These are phyloP conservation scores for Nicotiana attenuata DNA, from an alignment of 257 asterid species.

Conservation along the genomic window DNA sequence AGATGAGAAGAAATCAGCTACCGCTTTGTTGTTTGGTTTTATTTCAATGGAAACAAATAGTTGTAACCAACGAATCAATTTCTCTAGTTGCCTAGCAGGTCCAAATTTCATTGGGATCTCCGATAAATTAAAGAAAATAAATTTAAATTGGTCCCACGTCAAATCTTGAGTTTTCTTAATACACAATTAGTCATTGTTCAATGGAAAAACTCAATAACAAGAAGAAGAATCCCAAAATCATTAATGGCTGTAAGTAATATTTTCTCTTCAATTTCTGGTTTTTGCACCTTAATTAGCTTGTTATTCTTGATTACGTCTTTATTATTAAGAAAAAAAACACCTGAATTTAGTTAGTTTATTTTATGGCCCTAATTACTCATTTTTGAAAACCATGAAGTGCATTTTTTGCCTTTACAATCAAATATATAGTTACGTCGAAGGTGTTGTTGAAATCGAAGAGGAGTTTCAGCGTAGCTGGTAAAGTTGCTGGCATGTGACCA, in stretches of 20 bases:
- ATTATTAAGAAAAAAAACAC: not conserved
- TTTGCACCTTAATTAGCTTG: not conserved
- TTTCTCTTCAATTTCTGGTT: not conserved
- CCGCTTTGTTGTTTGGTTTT: too few relatives aligned
- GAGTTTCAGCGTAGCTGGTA: too few relatives aligned
- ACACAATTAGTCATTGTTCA: not conserved
- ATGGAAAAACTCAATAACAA: not conserved
- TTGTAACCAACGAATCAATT: not conserved
- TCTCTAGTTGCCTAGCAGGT: not conserved
- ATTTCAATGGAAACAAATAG: not conserved
- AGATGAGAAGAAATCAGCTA: too few relatives aligned
- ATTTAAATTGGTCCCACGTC: not conserved
- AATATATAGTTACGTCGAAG: too few relatives aligned
- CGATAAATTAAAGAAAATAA: not conserved
- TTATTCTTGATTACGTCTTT: not conserved
- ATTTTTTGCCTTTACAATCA: too few relatives aligned
- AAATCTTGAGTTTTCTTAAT: not conserved
- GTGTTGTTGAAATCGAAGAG: too few relatives aligned
- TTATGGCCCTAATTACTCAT: not conserved
- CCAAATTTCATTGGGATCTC: not conserved
- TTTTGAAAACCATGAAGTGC: too few relatives aligned
- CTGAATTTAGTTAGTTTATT: not conserved
- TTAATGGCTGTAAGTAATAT: constrained; percentile 5
- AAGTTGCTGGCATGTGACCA: too few relatives aligned
- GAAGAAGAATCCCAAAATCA: not conserved